These are phyloP conservation scores for Tephrocybe sp. DNA, from an alignment of 768 basidiomycete species.

Conservation along the genomic window DNA sequence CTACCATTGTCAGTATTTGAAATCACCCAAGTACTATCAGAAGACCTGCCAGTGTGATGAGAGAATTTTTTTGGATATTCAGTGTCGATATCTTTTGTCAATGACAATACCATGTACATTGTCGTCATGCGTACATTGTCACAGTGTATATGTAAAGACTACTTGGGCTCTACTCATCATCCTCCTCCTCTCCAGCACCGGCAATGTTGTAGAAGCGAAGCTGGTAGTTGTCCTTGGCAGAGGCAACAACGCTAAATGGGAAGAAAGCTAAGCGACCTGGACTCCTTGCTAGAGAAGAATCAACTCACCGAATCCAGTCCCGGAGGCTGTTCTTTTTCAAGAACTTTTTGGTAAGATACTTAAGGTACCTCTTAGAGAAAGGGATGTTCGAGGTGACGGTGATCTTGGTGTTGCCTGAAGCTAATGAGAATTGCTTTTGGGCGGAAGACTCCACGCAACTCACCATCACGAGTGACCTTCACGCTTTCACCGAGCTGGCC, in stretches of 20 bases:
- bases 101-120: too few relatives aligned
- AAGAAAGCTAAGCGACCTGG: too few relatives aligned
- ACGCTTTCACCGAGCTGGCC: slow-evolving; percentile 91
- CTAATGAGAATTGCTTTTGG: neutral
- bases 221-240: slow-evolving; percentile 91
- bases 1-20: too few relatives aligned
- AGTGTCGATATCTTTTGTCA: too few relatives aligned
- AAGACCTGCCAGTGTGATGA: too few relatives aligned
- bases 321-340: slow-evolving; percentile 96
- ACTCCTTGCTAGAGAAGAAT: neutral
- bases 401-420: slow-evolving; percentile 74
- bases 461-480: slow-evolving; percentile 86
- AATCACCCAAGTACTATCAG: too few relatives aligned
- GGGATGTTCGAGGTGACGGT: slow-evolving; percentile 84
- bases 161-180: slow-evolving; percentile 28
- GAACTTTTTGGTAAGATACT: slow-evolving; percentile 99
- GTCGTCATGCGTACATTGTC: too few relatives aligned
- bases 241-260: slow-evolving; percentile 75
- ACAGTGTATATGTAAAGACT: too few relatives aligned
- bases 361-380: slow-evolving; percentile 96
- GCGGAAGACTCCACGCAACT: slow-evolving; percentile 22
- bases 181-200: slow-evolving; percentile 29
- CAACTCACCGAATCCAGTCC: slow-evolving; percentile 86
- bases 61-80: too few relatives aligned
- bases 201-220: slow-evolving; percentile 94